These are phyloP conservation scores for Umbilicaria muhlenbergii DNA, from an alignment of 495 filamentous ascomycete species.

Conservation along the genomic window DNA sequence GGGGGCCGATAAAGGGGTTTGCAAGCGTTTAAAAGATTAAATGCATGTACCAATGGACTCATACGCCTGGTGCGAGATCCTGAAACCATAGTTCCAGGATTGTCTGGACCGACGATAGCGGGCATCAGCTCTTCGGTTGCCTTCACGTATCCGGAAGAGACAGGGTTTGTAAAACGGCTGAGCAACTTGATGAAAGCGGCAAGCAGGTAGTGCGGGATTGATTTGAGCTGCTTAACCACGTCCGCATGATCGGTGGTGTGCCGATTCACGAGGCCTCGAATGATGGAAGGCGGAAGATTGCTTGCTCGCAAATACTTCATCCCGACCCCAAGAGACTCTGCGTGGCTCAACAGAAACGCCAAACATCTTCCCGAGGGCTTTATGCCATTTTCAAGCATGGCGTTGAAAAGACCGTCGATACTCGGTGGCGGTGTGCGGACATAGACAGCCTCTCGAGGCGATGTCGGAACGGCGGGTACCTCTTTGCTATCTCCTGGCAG, in stretches of 20 bases:
- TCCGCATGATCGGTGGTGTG: no score
- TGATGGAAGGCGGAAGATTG: slow-evolving; percentile 10
- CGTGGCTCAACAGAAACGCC: slow-evolving; percentile 29
- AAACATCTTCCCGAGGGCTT: slow-evolving; percentile 27
- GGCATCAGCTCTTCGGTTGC: no score
- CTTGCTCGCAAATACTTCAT: slow-evolving; percentile 27
- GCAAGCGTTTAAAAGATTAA: slow-evolving; percentile 3
- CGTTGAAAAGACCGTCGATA: slow-evolving; percentile 32
- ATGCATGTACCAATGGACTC: slow-evolving; percentile 6
- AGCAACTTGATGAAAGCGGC: slow-evolving; percentile 34
- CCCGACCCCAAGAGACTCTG: slow-evolving; percentile 22
- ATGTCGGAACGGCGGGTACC: slow-evolving; percentile 36
- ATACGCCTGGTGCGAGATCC: not conserved
- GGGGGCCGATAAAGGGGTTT: slow-evolving; percentile 9
- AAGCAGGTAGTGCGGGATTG: slow-evolving; percentile 26
- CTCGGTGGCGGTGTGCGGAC: slow-evolving; percentile 38
- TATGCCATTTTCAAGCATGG: slow-evolving; percentile 35
- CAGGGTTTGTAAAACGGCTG: slow-evolving; percentile 16
- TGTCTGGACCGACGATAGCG: no score
- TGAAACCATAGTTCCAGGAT: not conserved
- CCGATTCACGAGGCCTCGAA: no score
- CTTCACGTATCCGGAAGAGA: not conserved
- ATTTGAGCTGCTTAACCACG: slow-evolving; percentile 1
- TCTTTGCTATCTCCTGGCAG: slow-evolving; percentile 49
- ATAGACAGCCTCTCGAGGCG: slow-evolving; percentile 42